Evolutionary conservation across 352 stramenopile species (phyloP).

Genomic region (Globisporangium heterothallicum): DNA sequence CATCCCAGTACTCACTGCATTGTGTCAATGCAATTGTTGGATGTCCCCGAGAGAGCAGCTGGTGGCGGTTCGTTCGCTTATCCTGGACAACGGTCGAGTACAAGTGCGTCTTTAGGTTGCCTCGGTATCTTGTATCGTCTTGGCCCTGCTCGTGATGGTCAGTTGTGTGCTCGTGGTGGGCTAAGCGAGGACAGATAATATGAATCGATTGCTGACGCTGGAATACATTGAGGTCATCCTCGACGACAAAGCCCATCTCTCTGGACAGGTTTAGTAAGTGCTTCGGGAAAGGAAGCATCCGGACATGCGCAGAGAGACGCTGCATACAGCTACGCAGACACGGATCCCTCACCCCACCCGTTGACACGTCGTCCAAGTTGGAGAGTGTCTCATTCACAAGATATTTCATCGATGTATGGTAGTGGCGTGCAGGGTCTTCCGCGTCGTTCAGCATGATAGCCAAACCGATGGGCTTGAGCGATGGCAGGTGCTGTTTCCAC

Average conservation of each 20-base stretch:
- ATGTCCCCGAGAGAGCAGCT: slow-evolving; percentile 74
- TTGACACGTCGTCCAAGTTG: slow-evolving; percentile 9
- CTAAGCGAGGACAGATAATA: slow-evolving; percentile 75
- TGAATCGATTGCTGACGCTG: slow-evolving; percentile 69
- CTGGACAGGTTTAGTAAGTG: slow-evolving; percentile 72
- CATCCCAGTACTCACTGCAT: slow-evolving; percentile 85
- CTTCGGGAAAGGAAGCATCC: slow-evolving; percentile 81
- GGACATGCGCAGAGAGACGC: slow-evolving; percentile 73
- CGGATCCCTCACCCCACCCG: slow-evolving; percentile 21
- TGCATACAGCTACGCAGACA: slow-evolving; percentile 66
- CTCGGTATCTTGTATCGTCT: slow-evolving; percentile 77
- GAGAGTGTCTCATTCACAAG: slow-evolving; percentile 50
- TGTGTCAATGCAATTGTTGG: slow-evolving; percentile 66
- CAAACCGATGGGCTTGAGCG: slow-evolving; percentile 76
- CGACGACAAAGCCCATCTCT: slow-evolving; percentile 76
- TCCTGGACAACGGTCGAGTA: slow-evolving; percentile 84
- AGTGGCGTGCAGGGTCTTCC: slow-evolving; percentile 59
- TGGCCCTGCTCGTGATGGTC: slow-evolving; percentile 84
- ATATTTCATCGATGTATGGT: slow-evolving; percentile 65
- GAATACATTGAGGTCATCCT: slow-evolving; percentile 61
- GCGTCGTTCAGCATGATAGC: slow-evolving; percentile 78
- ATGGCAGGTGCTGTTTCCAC: slow-evolving; percentile 72
- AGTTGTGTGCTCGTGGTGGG: slow-evolving; percentile 77
- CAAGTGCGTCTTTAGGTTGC: slow-evolving; percentile 82
- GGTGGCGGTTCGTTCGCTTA: slow-evolving; percentile 70